Conservation (phyloP, 805 yeast species). For the Candida easanensis region DNA sequence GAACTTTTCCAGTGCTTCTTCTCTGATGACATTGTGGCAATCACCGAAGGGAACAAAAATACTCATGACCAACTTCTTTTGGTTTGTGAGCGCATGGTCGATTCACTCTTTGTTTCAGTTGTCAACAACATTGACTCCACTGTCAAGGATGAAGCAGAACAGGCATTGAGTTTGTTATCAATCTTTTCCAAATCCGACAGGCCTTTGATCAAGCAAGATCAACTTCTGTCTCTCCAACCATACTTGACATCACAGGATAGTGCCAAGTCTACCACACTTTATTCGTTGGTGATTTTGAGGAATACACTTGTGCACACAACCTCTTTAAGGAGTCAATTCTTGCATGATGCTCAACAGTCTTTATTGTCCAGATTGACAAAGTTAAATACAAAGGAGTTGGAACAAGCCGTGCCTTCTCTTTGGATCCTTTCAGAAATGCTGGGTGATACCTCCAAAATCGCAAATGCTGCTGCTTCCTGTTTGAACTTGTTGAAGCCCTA, state of each 20-base stretch:
- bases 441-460: constrained; percentile 45
- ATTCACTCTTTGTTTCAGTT: constrained; percentile 34
- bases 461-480: constrained; percentile 64
- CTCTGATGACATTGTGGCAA: constrained; percentile 39
- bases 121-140: constrained; percentile 33
- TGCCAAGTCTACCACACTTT: constrained; percentile 41
- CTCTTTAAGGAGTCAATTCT: constrained; percentile 49
- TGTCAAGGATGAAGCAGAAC: constrained; percentile 29
- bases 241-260: constrained; percentile 49
- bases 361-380: constrained; percentile 58
- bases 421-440: constrained; percentile 53
- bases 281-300: constrained; percentile 53
- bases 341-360: constrained; percentile 46
- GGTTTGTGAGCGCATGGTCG: constrained; percentile 32
- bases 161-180: constrained; percentile 49
- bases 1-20: constrained; percentile 47
- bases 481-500: constrained; percentile 49
- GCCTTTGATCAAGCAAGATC: constrained; percentile 59
- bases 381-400: constrained; percentile 56
- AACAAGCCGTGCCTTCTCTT: constrained; percentile 71
- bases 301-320: constrained; percentile 42
- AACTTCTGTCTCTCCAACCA: constrained; percentile 62
- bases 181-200: constrained; percentile 52
- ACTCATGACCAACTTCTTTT: constrained; percentile 18
- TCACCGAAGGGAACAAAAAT: constrained; percentile 21